Evolutionary conservation across 1,284 basidiomycete genomes (phyloP), one percentile per base, ranked within the genome.

Genomic region (Porogramme epimiltina): DNA sequence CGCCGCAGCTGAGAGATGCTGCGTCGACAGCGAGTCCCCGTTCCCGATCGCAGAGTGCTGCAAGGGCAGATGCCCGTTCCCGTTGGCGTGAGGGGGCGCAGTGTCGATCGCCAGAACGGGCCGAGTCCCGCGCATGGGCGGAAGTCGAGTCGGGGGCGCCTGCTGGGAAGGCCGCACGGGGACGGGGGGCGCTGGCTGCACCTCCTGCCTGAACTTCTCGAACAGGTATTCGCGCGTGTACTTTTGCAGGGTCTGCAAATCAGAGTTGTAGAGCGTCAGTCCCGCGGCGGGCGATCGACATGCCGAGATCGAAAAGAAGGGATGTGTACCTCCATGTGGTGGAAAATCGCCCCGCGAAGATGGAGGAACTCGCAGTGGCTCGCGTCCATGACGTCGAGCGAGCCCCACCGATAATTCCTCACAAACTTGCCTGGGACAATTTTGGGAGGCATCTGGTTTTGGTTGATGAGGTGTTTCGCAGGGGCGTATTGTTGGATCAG

Each of bases 211-310:
- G 73, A 85, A 92, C 65, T 85, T 89, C 64, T 89, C 85, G 61
- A 89, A 88, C 51, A 92, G 77, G 71, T 91, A 90, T 61, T 90
- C 86, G 63, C 82, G 79, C 34, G 90, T 92, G 68, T 91, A 90
- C 64, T 87, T 86, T 72, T 88, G 87, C 58, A 92, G 75, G 44
- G 86, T 89, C 87, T 91, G 65, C 45, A 42, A 28, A 41, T 10
- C 25, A 33, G 39, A 34, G 51, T 22, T 22, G 24, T 42, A 39
- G 60, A 50, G 48, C 38, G 51, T 62, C 49, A 64, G 58, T n/a
- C 19, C 46, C 31, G 54, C 36, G 52, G 63, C 45, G 41, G 59
- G 54, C 62, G 44, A 58, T 52, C 34, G n/a, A 18, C 13, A 5
- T n/a, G 60, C 55, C 52, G 56, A 54, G 54, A 60, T n/a, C 51